These are phyloP conservation scores for Lentinula edodes DNA, from an alignment of 768 basidiomycete genomes.

Conservation along the genomic window DNA sequence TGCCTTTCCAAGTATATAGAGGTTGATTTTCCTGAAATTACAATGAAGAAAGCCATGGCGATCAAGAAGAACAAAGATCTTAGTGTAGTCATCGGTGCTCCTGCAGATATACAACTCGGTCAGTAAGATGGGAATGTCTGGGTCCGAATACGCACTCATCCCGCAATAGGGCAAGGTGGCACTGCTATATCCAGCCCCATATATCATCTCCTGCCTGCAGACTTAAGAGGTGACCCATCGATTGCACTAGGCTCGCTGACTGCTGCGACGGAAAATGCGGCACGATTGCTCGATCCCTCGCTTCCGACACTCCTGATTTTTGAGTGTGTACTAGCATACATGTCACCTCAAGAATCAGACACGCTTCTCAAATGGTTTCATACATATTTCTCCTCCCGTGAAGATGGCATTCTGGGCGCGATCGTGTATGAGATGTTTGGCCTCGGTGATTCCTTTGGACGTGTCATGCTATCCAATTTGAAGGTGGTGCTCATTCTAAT, in stretches of 20 bases:
- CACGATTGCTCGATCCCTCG: constrained; percentile 46
- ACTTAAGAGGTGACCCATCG: constrained; percentile 60
- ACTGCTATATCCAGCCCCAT: constrained; percentile 45
- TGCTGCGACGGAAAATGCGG: constrained; percentile 14
- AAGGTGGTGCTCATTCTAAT: constrained; percentile 37
- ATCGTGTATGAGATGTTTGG: constrained; percentile 94
- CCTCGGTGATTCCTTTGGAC: constrained; percentile 83
- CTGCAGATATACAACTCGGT: constrained; percentile 40
- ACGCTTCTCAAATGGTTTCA: constrained; percentile 72
- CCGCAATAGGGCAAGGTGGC: constrained; percentile 51
- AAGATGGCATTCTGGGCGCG: constrained; percentile 37
- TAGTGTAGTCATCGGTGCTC: constrained; percentile 42
- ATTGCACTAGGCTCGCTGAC: constrained; percentile 39
- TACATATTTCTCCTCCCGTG: constrained; percentile 36
- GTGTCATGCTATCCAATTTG: constrained; percentile 86
- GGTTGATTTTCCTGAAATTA: constrained; percentile 86
- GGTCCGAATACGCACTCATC: neutral
- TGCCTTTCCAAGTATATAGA: constrained; percentile 68
- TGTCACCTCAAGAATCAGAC: constrained; percentile 54
- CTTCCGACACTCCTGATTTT: constrained; percentile 83
- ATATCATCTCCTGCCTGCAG: constrained; percentile 72
- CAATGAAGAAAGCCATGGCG: constrained; percentile 75
- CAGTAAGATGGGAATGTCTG: constrained; percentile 10
- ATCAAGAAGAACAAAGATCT: constrained; percentile 66
- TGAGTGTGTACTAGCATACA: constrained; percentile 93